Conservation (phyloP, 139 green algal species). For the Penium margaritaceum region DNA sequence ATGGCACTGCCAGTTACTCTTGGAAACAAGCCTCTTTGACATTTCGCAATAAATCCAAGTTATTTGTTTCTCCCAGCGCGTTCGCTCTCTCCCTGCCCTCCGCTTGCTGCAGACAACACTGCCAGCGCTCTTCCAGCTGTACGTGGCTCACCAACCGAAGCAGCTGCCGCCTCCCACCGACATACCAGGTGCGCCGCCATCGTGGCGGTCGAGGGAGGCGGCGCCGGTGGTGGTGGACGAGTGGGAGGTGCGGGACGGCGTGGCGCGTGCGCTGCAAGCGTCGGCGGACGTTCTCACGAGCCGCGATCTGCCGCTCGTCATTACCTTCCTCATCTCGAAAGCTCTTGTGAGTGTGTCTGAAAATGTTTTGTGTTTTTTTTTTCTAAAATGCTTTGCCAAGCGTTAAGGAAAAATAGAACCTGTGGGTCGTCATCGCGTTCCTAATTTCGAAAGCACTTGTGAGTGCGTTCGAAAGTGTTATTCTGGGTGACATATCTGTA, state of each 20-base stretch:
- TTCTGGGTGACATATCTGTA: no score
- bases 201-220: no score
- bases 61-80: no score
- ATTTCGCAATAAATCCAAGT: background rate
- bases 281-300: slow-evolving; percentile 51
- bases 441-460: no score
- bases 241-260: slow-evolving; percentile 50
- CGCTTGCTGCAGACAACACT: slow-evolving; percentile 9
- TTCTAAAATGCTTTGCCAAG: no score
- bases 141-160: background rate
- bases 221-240: no score
- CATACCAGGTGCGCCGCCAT: no score
- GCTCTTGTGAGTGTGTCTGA: slow-evolving; percentile 64
- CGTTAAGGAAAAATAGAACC: no score
- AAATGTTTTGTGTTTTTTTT: no score
- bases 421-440: no score
- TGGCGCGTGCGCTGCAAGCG: slow-evolving; percentile 59
- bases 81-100: background rate
- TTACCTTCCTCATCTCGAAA: slow-evolving; percentile 76
- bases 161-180: no score
- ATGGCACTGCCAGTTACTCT: background rate
- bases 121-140: slow-evolving; percentile 35
- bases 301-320: slow-evolving; percentile 52
- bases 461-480: no score
- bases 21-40: background rate